Evolutionary conservation across 2,329 filamentous ascomycete species (phyloP), one percentile per base, ranked within the genome.

Genomic region (Fusarium burgessii): DNA sequence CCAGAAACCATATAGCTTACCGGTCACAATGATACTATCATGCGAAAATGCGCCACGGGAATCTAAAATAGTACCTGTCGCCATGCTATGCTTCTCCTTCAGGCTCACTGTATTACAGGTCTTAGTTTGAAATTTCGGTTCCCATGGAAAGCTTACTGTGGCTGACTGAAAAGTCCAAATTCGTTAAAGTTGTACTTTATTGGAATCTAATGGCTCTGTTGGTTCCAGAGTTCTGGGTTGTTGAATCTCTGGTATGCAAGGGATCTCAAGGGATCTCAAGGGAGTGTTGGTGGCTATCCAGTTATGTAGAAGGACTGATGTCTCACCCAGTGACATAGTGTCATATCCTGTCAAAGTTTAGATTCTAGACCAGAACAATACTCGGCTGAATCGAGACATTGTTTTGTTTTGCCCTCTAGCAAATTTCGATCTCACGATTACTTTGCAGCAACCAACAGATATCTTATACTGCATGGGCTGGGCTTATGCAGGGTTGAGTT

Each of bases 1-100:
- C 32, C 23, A 38, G 18, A 20, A 12, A 32, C 29, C n/a, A 29
- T 40, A 32, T 67, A 47, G 64, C 64, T 55, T 27, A 27, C 42
- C 25, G 47, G 14, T 40, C 41, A 23, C 13, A 49, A 11, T 15
- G 49, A 47, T 55, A 55, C 38, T 55, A 18, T 35, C 38, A 55
- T 47, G 29, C 52, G 9, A 35, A 40, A 47, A 17, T 14, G 12
- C 18, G 38, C 38, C 29, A 15, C 17, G 2, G 11, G 14, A 50
- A 13, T 17, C 20, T 38, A 20, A 40, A n/a, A 9, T 45, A 25
- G 61, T 6, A 17, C 18, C 14, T 27, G 17, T 12, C 23, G 17
- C 46, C 20, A 43, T 23, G 29, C 13, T 23, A 6, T n/a, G 25
- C 12, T 45, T 12, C 11, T 15, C 11, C n/a, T 15, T 13, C 4